A percentile compares a stretch with the other conserved stretches of the same genome.
Conservation (phyloP, 331 rosid genomes). For the Arachis monticola region DNA sequence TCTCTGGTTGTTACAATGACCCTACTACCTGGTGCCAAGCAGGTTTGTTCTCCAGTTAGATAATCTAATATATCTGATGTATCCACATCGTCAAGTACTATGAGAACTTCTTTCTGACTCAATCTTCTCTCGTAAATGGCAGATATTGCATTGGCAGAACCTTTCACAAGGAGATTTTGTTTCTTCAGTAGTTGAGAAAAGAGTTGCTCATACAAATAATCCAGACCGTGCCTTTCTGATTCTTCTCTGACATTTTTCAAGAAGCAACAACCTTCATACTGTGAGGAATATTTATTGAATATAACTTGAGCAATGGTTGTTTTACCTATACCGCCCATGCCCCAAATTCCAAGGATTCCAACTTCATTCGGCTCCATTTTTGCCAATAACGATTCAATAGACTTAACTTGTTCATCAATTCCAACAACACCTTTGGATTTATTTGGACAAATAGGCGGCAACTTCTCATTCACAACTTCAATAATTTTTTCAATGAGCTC, state of each 20-base stretch:
- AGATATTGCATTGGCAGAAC: background rate
- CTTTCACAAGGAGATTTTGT: background rate
- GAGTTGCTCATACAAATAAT: background rate
- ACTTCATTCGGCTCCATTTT: constrained; percentile 6
- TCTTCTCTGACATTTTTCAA: constrained; percentile 10
- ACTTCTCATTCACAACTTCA: constrained; percentile 3
- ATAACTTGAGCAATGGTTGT: constrained; percentile 1
- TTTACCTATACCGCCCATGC: constrained; percentile 28
- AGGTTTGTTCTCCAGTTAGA: background rate
- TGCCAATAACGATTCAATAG: constrained; percentile 18
- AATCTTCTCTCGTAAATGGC: background rate
- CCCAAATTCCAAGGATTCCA: constrained; percentile 33
- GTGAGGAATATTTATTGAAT: background rate
- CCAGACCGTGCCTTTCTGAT: background rate
- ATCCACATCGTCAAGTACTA: constrained; percentile 8
- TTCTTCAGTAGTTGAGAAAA: background rate
- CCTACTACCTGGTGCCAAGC: constrained; percentile 29
- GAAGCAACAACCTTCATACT: constrained; percentile 4
- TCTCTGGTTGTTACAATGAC: constrained; percentile 33
- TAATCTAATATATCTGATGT: background rate
- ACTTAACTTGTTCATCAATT: constrained; percentile 1
- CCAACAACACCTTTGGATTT: background rate
- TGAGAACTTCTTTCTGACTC: constrained; percentile 12
- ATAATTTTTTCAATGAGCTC: constrained; percentile 4
- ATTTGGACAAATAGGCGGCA: background rate